phyloP scores from a whole-genome alignment of 2,329 filamentous ascomycete genomes.

The Colletotrichum ledebouriae region DNA sequence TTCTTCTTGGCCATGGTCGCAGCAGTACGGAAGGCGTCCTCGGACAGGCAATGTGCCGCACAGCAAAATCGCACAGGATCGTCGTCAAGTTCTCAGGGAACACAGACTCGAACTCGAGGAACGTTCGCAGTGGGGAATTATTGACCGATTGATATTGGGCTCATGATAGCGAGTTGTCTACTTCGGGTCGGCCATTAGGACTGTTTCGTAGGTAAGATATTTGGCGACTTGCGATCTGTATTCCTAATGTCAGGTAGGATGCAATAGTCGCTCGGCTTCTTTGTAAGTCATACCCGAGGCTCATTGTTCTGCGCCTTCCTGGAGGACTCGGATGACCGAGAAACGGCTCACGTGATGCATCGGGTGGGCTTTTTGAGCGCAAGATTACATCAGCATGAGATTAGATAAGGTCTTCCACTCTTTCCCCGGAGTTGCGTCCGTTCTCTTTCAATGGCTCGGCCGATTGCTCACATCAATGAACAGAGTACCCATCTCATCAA shows the following conservation, averaged over 20 bases:
- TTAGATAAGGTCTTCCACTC: too few species aligned
- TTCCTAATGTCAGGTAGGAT: neutral
- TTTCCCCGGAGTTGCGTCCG: too few species aligned
- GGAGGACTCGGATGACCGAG: too few species aligned
- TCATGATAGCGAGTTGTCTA: slow-evolving; percentile 33
- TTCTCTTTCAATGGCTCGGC: too few species aligned
- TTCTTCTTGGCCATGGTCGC: slow-evolving; percentile 62
- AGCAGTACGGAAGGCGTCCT: neutral
- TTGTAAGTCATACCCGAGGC: neutral
- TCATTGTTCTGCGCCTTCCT: neutral
- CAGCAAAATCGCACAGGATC: slow-evolving; percentile 5
- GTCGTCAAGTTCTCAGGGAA: slow-evolving; percentile 17
- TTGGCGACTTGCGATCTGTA: neutral
- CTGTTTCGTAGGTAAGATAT: neutral
- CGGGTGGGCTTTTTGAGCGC: too few species aligned
- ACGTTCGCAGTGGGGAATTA: slow-evolving; percentile 28
- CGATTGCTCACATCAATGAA: too few species aligned
- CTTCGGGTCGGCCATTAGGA: slow-evolving; percentile 17
- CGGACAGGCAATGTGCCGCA: neutral
- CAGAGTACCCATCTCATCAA: too few species aligned
- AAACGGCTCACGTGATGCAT: too few species aligned
- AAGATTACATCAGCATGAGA: too few species aligned
- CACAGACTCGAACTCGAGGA: slow-evolving; percentile 23
- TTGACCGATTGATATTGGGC: slow-evolving; percentile 40
- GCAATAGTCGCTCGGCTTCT: neutral